phyloP scores from a whole-genome alignment of 441 rosid genomes.

The Isatis lusitanica region DNA sequence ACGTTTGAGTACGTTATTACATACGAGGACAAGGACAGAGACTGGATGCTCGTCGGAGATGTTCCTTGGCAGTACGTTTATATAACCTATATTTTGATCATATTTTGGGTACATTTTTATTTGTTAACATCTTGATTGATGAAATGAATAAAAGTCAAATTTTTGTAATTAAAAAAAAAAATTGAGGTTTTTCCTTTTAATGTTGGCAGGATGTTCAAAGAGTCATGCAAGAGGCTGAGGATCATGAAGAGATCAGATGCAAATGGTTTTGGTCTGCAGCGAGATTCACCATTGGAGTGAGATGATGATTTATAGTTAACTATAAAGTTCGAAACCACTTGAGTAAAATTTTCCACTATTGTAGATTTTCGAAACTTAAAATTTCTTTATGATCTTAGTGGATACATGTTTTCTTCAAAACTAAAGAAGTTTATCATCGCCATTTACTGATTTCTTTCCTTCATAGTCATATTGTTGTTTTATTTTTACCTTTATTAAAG shows the following conservation, averaged over 20 bases:
- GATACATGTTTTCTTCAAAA: neutral
- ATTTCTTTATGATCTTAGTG: neutral
- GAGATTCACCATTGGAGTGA: neutral
- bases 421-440: neutral
- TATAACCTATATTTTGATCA: neutral
- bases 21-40: constrained; percentile 76
- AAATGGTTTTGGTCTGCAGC: constrained; percentile 45
- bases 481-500: neutral
- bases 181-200: too few species aligned
- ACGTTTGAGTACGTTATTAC: constrained; percentile 46
- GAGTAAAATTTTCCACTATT: neutral
- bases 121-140: neutral
- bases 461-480: neutral
- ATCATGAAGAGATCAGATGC: constrained; percentile 73
- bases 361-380: neutral
- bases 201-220: constrained; percentile 69
- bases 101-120: neutral
- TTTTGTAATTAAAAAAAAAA: neutral
- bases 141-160: neutral
- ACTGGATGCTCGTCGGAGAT: constrained; percentile 80
- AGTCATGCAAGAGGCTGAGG: constrained; percentile 77
- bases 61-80: constrained; percentile 77
- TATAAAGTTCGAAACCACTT: neutral
- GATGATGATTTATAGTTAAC: neutral
- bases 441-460: neutral